Percentiles rank a stretch among this genome's conserved stretches.
Conservation (phyloP, 1,139 yeast genomes). For the Geotrichum phurueaensis region DNA sequence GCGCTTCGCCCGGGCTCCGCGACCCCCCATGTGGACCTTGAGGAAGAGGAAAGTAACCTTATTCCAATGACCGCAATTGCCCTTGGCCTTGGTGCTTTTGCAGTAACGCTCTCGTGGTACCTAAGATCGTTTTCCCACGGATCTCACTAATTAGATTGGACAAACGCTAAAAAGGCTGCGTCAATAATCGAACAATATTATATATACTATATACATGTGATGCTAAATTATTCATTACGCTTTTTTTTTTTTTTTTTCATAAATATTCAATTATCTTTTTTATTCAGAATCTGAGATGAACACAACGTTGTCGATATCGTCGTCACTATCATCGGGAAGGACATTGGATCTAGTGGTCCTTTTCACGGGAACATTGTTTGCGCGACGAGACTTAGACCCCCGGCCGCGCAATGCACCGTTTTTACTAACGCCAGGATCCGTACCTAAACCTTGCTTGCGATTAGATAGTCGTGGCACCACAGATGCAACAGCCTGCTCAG, state of each 20-base stretch:
- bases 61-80: constrained; percentile 37
- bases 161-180: neutral
- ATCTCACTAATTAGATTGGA: neutral
- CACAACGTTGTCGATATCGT: neutral
- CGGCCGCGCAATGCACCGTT: too few relatives aligned
- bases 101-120: constrained; percentile 20
- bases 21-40: constrained; percentile 76
- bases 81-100: constrained; percentile 22
- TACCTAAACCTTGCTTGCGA: too few relatives aligned
- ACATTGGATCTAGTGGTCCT: too few relatives aligned
- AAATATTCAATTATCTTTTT: neutral
- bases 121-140: constrained; percentile 14
- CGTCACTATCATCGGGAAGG: neutral
- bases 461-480: too few relatives aligned
- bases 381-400: too few relatives aligned
- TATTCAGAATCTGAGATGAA: neutral
- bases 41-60: constrained; percentile 47
- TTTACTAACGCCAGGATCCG: too few relatives aligned
- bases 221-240: too few relatives aligned
- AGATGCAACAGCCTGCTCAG: too few relatives aligned
- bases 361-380: too few relatives aligned
- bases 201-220: neutral
- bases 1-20: constrained; percentile 72
- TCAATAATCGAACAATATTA: neutral
- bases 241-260: too few relatives aligned